Evolutionary conservation across 2,329 filamentous ascomycete species (phyloP).

Genomic region (Corinectria fuckeliana): DNA sequence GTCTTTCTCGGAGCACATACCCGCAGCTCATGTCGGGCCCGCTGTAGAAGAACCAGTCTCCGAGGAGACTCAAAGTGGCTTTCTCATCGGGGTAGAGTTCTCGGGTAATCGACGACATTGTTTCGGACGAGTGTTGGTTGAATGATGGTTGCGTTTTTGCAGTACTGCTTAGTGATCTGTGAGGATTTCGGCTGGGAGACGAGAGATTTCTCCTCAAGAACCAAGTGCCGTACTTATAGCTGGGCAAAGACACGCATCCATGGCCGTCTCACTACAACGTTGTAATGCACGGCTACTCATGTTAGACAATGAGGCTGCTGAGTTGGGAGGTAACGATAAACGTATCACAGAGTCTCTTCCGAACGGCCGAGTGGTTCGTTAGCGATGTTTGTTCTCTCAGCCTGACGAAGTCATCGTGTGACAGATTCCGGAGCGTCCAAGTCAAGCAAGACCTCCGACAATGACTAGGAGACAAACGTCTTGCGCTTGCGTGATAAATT

Average conservation of each 20-base stretch:
- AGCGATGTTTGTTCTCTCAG: not conserved
- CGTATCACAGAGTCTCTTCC: not conserved
- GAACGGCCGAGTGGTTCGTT: not conserved
- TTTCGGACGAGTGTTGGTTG: not conserved
- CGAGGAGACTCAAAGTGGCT: conserved; percentile 27
- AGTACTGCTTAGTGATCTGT: not conserved
- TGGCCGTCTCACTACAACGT: not conserved
- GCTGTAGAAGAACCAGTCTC: conserved; percentile 31
- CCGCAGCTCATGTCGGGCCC: conserved; percentile 28
- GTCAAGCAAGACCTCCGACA: not conserved
- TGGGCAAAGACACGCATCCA: not conserved
- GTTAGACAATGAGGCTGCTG: not conserved
- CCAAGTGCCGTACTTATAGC: not conserved
- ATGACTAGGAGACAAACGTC: not conserved
- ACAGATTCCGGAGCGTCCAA: not conserved
- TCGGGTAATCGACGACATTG: not conserved
- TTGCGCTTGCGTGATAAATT: not conserved
- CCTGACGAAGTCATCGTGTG: not conserved
- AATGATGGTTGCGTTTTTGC: not conserved
- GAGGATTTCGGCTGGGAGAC: not conserved
- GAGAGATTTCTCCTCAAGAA: too few relatives aligned
- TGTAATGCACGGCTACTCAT: not conserved
- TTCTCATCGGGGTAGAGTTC: conserved; percentile 21
- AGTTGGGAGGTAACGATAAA: not conserved
- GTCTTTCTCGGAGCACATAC: conserved; percentile 5